phyloP scores from a whole-genome alignment of 1,284 basidiomycete species.

The Jaminaea rosea region DNA sequence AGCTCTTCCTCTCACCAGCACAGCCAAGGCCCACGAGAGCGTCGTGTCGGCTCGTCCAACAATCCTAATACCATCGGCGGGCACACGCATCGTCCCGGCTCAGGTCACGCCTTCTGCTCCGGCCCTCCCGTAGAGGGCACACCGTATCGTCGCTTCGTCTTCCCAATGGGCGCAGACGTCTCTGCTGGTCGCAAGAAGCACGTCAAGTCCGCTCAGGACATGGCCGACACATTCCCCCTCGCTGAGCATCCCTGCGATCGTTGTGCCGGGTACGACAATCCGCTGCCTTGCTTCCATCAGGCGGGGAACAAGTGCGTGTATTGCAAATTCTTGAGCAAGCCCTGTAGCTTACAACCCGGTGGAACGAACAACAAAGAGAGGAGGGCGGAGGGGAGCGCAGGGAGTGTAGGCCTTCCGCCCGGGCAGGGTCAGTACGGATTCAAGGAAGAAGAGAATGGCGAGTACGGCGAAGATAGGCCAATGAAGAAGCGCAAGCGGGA shows the following conservation, averaged over 20 bases:
- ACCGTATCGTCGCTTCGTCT: not conserved
- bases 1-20: too few relatives aligned
- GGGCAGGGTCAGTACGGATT: too few relatives aligned
- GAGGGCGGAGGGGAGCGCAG: not conserved
- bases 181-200: not conserved
- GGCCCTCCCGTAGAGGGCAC: not conserved
- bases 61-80: not conserved
- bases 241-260: not conserved
- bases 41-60: not conserved
- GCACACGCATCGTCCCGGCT: not conserved
- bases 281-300: not conserved
- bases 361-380: not conserved
- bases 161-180: not conserved
- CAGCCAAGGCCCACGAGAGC: too few relatives aligned
- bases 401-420: too few relatives aligned
- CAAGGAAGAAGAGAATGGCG: too few relatives aligned
- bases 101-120: conserved; percentile 1
- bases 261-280: conserved; percentile 1
- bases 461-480: not conserved
- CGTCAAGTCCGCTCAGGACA: not conserved
- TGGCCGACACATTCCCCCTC: not conserved
- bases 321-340: conserved; percentile 1
- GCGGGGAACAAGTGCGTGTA: conserved; percentile 1
- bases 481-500: not conserved
- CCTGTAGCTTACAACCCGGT: not conserved